A percentile compares a stretch with the other conserved stretches of the same genome.
Evolutionary conservation across 2,329 filamentous ascomycete species (phyloP).

Genomic region (Calonectria hawksworthii): DNA sequence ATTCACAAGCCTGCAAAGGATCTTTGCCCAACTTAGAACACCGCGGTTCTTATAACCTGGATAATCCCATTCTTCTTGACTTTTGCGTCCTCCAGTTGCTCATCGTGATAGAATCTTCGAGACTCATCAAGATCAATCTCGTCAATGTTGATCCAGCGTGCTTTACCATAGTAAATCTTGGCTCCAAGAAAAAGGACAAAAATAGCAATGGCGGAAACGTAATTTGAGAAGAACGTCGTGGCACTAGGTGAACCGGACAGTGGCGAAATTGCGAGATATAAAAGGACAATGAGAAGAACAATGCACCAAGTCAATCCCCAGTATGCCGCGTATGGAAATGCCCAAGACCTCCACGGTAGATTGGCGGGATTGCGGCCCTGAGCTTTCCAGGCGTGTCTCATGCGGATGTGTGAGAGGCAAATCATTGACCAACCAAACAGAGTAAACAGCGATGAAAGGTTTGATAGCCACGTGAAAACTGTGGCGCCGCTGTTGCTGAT

Average conservation of each 20-base stretch:
- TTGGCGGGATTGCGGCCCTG: slow-evolving; percentile 54
- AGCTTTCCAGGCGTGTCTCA: slow-evolving; percentile 56
- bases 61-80: not conserved
- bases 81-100: not conserved
- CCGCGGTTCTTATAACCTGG: slow-evolving; percentile 5
- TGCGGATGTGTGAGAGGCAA: slow-evolving; percentile 58
- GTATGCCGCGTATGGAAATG: slow-evolving; percentile 58
- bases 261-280: slow-evolving; percentile 63
- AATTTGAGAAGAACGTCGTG: slow-evolving; percentile 61
- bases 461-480: slow-evolving; percentile 64
- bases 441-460: slow-evolving; percentile 60
- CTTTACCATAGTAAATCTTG: slow-evolving; percentile 54
- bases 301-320: slow-evolving; percentile 61
- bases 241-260: slow-evolving; percentile 51
- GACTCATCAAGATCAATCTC: slow-evolving; percentile 20
- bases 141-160: slow-evolving; percentile 15
- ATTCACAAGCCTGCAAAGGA: not conserved
- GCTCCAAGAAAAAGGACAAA: slow-evolving; percentile 57
- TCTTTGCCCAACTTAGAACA: not conserved
- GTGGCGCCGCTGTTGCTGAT: slow-evolving; percentile 55
- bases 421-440: slow-evolving; percentile 60
- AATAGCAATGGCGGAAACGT: slow-evolving; percentile 58
- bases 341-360: slow-evolving; percentile 59
- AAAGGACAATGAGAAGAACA: slow-evolving; percentile 60
- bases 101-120: slow-evolving; percentile 22